phyloP scores from a whole-genome alignment of 2,329 filamentous ascomycete genomes.

The Fusarium acutatum region DNA sequence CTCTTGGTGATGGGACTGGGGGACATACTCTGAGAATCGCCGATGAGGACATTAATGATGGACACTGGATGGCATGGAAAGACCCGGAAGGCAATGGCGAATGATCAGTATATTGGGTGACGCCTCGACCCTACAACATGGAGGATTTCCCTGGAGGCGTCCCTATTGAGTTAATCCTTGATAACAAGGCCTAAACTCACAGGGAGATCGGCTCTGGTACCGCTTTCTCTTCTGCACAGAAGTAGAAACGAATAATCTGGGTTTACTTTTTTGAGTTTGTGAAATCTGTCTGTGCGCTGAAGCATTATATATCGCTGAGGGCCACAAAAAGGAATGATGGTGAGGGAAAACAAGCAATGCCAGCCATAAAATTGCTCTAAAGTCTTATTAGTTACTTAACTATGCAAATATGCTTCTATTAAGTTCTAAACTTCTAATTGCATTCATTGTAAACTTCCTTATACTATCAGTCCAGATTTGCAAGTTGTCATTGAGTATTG shows the following conservation, averaged over 20 bases:
- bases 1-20: fast-evolving
- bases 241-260: too few relatives aligned
- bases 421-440: background rate
- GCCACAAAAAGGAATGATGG: too few relatives aligned
- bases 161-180: background rate
- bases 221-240: too few relatives aligned
- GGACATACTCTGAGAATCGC: background rate
- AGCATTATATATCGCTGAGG: too few relatives aligned
- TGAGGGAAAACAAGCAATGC: too few relatives aligned
- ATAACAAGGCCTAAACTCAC: background rate
- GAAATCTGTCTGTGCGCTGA: too few relatives aligned
- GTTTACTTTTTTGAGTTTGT: too few relatives aligned
- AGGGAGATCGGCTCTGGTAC: too few relatives aligned
- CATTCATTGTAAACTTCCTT: fast-evolving
- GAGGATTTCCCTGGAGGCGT: background rate
- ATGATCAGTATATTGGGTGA: background rate
- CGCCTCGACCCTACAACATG: background rate
- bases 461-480: too few relatives aligned
- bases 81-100: background rate
- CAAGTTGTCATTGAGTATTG: background rate
- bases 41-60: background rate
- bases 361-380: too few relatives aligned
- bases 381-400: background rate
- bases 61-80: background rate
- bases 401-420: background rate